Base-by-base conservation (phyloP, 2,329 filamentous ascomycete species). In the Botrytis porri region DNA sequence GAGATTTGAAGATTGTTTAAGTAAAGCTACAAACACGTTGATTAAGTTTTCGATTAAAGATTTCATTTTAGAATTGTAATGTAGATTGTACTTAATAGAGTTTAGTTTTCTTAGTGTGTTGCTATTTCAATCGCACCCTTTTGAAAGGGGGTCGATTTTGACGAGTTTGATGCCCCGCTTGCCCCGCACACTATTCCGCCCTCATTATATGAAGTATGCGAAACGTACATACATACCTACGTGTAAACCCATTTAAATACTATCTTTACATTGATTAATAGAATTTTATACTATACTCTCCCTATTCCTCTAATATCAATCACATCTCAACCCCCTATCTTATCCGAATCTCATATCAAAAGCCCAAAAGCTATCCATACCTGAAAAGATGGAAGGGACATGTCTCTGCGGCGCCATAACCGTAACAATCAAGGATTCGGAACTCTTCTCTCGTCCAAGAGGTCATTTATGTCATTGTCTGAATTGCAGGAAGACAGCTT, bases 381-480 rank as follows among this genome's bases (percentile, higher is more conserved):
- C 3, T 7, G 20, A 71, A 22, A 73, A 37, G 41, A 78, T 76
- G 74, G 75, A 78, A 75, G 83, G 83, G 20, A 81, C 82, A 12
- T 87, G 85, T 75, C 81, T 85, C 57, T 86, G 84, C 78, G 83
- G 83, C 70, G 81, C 82, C 73, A 83, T 87, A 35, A 83, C 79
- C n/a, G 84, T 87, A 3, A 85, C 82, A 14, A 84, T 87, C 76
- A 81, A 81, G 73, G 85, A 86, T 74, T 75, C 77, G 20, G 83
- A 86, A 29, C 83, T 86, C 35, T 87, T 86, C 77, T 54, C 37
- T 4, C 81, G 80, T 18, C 80, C 80, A 48, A 79, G 84, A 43
- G 85, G 85, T 2, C 83, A 85, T 75, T 78, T 86, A 12, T 87
- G 85, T 78, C 84, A 87, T 75, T 87, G 86, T 78, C 78, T 81